Conservation (phyloP, 305 asterid species). For the Solanum hybrid region DNA sequence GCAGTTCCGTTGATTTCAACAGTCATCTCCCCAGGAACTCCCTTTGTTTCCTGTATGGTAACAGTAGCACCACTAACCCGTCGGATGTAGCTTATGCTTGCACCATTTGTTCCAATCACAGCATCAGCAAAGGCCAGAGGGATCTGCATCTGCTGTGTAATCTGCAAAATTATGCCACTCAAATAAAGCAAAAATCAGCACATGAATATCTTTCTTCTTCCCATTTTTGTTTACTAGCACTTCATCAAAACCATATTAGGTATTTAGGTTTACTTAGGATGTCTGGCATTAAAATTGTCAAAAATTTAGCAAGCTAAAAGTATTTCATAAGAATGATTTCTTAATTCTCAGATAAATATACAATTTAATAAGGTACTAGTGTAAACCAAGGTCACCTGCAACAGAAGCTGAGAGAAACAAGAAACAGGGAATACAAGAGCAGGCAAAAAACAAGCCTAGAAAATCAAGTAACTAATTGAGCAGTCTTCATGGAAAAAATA, state of each 20-base stretch:
- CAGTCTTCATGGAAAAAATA: not conserved
- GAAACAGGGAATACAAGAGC: not conserved
- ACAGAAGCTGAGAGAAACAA: no score
- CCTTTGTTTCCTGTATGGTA: slow-evolving; percentile 88
- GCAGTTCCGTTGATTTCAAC: slow-evolving; percentile 92
- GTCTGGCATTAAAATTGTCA: not conserved
- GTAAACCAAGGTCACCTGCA: no score
- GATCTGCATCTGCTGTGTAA: slow-evolving; percentile 81
- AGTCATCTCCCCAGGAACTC: slow-evolving; percentile 92
- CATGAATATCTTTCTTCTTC: not conserved
- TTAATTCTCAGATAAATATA: not conserved
- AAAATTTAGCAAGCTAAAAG: not conserved
- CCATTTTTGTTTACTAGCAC: not conserved
- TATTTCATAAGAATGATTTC: not conserved
- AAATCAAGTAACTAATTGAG: not conserved
- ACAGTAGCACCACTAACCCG: slow-evolving; percentile 93
- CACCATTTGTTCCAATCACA: slow-evolving; percentile 85
- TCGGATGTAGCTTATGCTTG: slow-evolving; percentile 84
- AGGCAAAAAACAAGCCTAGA: not conserved
- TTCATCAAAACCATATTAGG: not conserved
- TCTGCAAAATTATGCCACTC: slow-evolving; percentile 28
- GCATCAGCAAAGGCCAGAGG: slow-evolving; percentile 94
- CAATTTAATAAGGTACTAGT: not conserved
- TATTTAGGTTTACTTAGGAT: not conserved
- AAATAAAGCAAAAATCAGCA: not conserved